Conservation (phyloP, 768 basidiomycete genomes). For the Cubamyces lactineus region DNA sequence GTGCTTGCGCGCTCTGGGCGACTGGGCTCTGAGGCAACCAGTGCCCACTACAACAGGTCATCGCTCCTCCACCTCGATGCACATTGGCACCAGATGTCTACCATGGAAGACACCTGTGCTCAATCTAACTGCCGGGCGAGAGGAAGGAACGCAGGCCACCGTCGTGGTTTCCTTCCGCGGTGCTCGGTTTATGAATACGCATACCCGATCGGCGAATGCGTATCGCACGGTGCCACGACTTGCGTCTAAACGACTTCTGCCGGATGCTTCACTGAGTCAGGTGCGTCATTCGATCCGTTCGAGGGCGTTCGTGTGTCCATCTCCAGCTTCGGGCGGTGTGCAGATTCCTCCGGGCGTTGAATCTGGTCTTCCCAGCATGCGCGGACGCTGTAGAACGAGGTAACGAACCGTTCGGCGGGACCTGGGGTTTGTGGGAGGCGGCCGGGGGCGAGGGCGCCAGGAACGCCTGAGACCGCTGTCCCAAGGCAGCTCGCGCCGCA, state of each 20-base stretch:
- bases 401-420: neutral
- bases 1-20: neutral
- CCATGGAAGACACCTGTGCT: neutral
- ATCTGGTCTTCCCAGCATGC: neutral
- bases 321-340: neutral
- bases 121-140: neutral
- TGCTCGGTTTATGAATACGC: neutral
- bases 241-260: constrained; percentile 18
- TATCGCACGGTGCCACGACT: constrained; percentile 15
- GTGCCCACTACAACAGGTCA: constrained; percentile 13
- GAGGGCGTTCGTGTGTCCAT: neutral
- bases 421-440: too few species aligned
- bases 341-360: neutral
- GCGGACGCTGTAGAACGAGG: constrained; percentile 10
- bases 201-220: constrained; percentile 6
- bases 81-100: neutral
- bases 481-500: neutral
- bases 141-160: neutral
- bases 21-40: neutral
- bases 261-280: constrained; percentile 9
- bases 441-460: constrained; percentile 4
- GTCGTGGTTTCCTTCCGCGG: neutral
- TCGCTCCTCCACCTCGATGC: constrained; percentile 3
- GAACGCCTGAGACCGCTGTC: constrained; percentile 3
- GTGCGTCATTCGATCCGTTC: constrained; percentile 3